Base-by-base conservation (phyloP, 208 protist species). In the Porcisia hertigi region DNA sequence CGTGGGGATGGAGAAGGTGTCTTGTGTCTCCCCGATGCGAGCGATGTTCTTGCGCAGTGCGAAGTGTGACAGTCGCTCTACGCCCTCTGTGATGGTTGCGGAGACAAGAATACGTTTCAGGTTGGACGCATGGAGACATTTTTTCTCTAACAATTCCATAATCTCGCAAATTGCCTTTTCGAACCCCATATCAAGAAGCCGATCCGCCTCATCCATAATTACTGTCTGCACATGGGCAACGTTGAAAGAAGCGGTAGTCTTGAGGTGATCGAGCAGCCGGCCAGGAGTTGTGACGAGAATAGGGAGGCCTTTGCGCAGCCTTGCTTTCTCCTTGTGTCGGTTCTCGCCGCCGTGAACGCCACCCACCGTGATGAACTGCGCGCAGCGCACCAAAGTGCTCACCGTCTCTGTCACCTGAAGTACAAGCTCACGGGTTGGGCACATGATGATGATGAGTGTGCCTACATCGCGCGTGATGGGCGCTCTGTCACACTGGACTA, bases 141-240 rank as follows among this genome's bases (percentile, higher is more conserved):
- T 94, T 69, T 23, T 86, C 54, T 75, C 71, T 5, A 97, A 74
- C 34, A 99, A 54, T 69, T 94, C 88, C 80, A 99, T 93, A 78
- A 99, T 99, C 69, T 98, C 94, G 45, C 92, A 92, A 78, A 99
- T 98, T 72, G 99, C 87, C 53, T 95, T 93, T 78, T 99, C 98
- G 77, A 99, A 99, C 36, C 98, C 99, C 97, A 99, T 98, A 84
- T 99, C 99, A 25, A 99, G 92, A 95, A 99, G 98, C 18, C 98
- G 89, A 83, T 99, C 99, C 11, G 99, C 99, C 83, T 99, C 99
- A 82, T 99, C 99, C 69, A 99, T 97, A 75, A 88, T 86, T 53
- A 99, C 87, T 63, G 93, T 99, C 58, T 97, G 88, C 58, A 80
- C 45, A 43, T 84, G 73, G 41, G 87, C 73, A 25, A 94, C 78